phyloP scores from a whole-genome alignment of 208 protist species.

The Acanthamoeba lenticulata region DNA sequence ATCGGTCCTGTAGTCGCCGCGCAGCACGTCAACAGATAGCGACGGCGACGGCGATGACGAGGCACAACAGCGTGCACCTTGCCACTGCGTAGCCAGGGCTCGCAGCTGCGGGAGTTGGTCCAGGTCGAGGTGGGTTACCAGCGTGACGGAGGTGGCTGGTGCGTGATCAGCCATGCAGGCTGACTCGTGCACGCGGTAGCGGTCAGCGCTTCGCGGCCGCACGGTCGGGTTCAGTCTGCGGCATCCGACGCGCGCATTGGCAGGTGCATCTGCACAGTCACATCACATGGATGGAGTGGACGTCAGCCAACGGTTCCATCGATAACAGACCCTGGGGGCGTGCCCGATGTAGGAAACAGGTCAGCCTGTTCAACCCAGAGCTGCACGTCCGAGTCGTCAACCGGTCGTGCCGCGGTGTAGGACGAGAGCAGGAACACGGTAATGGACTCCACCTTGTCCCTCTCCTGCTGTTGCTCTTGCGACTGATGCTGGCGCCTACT shows the following conservation, averaged over 20 bases:
- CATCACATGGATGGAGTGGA: not conserved
- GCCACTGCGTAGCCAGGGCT: not conserved
- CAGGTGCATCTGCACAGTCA: not conserved
- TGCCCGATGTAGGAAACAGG: not conserved
- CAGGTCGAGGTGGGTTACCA: not conserved
- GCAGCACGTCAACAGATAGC: not conserved
- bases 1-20: not conserved
- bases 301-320: not conserved
- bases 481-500: no score
- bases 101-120: not conserved
- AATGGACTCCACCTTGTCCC: not conserved
- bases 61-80: not conserved
- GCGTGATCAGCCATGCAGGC: not conserved
- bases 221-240: not conserved
- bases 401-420: not conserved
- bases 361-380: constrained; percentile 3
- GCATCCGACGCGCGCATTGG: not conserved
- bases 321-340: not conserved
- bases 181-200: not conserved
- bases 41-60: not conserved
- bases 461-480: no score
- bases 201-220: not conserved
- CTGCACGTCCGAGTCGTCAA: not conserved
- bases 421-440: constrained; percentile 1
- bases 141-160: not conserved